Base-by-base conservation (phyloP, 495 filamentous ascomycete species). In the Aspergillus ellipticus region DNA sequence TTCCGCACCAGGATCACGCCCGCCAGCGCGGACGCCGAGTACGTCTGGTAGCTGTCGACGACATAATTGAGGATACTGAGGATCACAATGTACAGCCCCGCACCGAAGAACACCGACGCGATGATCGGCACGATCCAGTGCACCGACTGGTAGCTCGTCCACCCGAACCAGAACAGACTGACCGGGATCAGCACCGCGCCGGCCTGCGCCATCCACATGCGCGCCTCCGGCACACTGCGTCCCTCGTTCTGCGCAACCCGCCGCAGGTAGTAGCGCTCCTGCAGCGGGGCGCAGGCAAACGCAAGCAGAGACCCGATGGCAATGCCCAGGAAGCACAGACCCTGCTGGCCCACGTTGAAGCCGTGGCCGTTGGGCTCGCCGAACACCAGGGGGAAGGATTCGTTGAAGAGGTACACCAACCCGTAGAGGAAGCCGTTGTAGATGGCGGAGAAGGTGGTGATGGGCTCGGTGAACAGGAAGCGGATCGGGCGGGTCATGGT, bases 401-500 rank as follows among this genome's bases (percentile, higher is more conserved):
- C 73, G 59, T 78, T 76, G 65, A 87, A 78, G 22, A 89, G 75
- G 61, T 88, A 88, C 59, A 85, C 82, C 11, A 88, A 66, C 6
- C 84, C 85, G 66, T 86, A 88, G 22, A 87, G 66, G 60, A 83
- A 88, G 33, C 78, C 79, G 71, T 82, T 82, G 71, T 85, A 84
- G 13, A 78, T 54, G 11, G 81, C 74, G 3, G 83, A 76, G 51
- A 78, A 69, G 31, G 68, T 63, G 10, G 80, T 74, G 63, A 83
- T 82, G 20, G 81, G 80, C 54, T 83, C 80, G 0, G 80, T 79
- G 50, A 66, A 60, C 21, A 82, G 59, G 42, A 83, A 72, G 2
- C 62, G 65, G 66, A 82, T 76, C 0, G 80, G 79, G 6, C 79
- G 70, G 1, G 69, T 68, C 9, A 75, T 57, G 4, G 72, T 71